Evolutionary conservation across 129 eudicot species (phyloP).

Genomic region (sunflower (Helianthus annuus)): HanXRQr2.0-SUNRISE NC_035448.2:29761061-29761560

Average conservation of each 20-base stretch:
- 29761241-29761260: no score
- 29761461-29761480: constrained; percentile 16
- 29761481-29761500: constrained; percentile 37
- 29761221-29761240: no score
- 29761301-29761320: background rate
- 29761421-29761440: constrained; percentile 1
- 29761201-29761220: no score
- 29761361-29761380: constrained; percentile 33
- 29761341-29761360: constrained; percentile 28
- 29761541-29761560: constrained; percentile 13
- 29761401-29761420: constrained; percentile 28
- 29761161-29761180: no score
- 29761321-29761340: constrained; percentile 13
- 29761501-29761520: constrained; percentile 38
- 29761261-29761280: no score
- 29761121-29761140: no score
- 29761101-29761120: no score
- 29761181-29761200: no score
- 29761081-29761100: no score
- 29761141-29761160: no score
- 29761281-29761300: no score
- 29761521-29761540: constrained; percentile 19
- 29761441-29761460: background rate
- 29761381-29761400: background rate
- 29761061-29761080: no score